Evolutionary conservation across 345 rosid species (phyloP).

Genomic region (Eucalyptus marginata): DNA sequence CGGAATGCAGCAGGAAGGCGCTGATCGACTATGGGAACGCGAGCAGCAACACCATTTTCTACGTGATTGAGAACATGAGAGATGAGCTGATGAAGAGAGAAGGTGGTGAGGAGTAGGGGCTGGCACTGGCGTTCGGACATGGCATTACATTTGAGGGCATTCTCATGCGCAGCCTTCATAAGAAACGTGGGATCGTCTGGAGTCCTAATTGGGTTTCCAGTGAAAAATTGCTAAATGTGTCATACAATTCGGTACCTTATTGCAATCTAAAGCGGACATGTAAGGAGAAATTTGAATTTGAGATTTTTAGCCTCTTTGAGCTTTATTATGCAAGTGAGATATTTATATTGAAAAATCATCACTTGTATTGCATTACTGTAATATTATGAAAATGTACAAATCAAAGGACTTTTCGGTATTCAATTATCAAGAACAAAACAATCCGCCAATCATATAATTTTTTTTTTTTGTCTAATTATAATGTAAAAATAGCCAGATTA

Average conservation of each 20-base stretch:
- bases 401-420: fast-evolving
- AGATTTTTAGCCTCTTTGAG: neutral
- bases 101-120: constrained; percentile 73
- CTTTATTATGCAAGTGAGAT: neutral
- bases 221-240: neutral
- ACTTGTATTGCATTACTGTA: fast-evolving
- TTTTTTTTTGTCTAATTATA: neutral
- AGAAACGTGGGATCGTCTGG: neutral
- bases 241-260: neutral
- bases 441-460: fast-evolving
- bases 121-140: constrained; percentile 71
- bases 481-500: neutral
- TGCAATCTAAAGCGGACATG: neutral
- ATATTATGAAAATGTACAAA: fast-evolving
- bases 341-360: neutral
- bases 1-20: constrained; percentile 70
- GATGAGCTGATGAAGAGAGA: constrained; percentile 40
- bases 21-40: constrained; percentile 74
- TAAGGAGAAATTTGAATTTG: neutral
- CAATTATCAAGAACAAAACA: fast-evolving
- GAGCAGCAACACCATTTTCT: constrained; percentile 78
- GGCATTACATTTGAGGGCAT: constrained; percentile 92
- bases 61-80: constrained; percentile 77
- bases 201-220: neutral
- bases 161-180: constrained; percentile 64